Evolutionary conservation across 2,329 filamentous ascomycete species (phyloP).

Genomic region (Pseudogymnoascus sp.): DNA sequence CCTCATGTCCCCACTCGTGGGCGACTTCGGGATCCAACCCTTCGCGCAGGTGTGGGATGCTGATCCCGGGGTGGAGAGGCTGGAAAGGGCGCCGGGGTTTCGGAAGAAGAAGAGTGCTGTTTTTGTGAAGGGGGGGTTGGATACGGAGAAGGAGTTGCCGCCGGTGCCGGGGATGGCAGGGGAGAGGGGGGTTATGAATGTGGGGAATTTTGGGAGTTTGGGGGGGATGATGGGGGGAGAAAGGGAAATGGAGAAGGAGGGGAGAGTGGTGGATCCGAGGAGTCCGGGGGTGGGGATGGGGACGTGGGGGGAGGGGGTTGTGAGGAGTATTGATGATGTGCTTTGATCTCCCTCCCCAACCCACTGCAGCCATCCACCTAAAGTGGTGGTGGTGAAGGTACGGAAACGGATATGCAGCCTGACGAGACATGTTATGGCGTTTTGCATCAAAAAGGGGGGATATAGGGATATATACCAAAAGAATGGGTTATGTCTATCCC

Average conservation of each 20-base stretch:
- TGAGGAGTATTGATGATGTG: neutral
- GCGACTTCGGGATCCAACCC: neutral
- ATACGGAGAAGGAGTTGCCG: neutral
- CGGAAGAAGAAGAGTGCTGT: neutral
- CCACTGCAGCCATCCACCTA: too few relatives aligned
- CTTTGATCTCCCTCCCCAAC: neutral
- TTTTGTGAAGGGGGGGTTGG: neutral
- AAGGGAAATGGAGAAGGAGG: neutral
- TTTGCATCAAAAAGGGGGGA: too few relatives aligned
- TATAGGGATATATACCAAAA: too few relatives aligned
- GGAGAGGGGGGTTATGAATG: neutral
- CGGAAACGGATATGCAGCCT: too few relatives aligned
- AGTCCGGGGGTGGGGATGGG: neutral
- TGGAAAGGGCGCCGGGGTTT: neutral
- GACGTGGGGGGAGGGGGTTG: neutral
- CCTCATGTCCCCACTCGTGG: neutral
- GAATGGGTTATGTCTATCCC: too few relatives aligned
- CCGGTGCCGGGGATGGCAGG: neutral
- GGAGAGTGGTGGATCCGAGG: neutral
- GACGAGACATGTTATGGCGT: too few relatives aligned
- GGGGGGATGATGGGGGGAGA: neutral
- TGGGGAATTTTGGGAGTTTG: neutral
- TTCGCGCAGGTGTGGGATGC: neutral
- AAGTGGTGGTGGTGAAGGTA: too few relatives aligned
- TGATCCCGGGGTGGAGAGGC: constrained; percentile 24